A percentile compares a stretch with the other conserved stretches of the same genome.
Conservation (phyloP, 352 stramenopile genomes). For the Phytophthora brassicae region DNA sequence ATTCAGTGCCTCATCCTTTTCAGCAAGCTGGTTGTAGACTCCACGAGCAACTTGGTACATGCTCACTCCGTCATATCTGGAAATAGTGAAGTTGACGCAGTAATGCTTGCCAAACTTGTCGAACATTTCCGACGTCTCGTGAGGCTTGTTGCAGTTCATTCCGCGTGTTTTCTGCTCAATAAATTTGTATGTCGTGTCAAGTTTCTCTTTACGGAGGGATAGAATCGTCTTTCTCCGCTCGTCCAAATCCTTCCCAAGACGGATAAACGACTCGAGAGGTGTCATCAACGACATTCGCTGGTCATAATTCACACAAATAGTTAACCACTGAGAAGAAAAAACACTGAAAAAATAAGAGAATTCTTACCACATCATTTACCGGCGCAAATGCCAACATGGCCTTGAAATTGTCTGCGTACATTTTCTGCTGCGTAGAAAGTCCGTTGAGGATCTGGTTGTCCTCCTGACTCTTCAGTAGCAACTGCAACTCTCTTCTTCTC, state of each 20-base stretch:
- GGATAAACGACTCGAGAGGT: slow-evolving; percentile 74
- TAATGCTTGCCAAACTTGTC: slow-evolving; percentile 80
- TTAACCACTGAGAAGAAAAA: slow-evolving; percentile 4
- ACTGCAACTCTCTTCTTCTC: slow-evolving; percentile 39
- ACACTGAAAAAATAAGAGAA: neutral
- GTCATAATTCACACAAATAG: neutral
- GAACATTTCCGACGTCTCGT: slow-evolving; percentile 72
- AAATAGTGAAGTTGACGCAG: slow-evolving; percentile 68
- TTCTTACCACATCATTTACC: slow-evolving; percentile 55
- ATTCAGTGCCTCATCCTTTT: slow-evolving; percentile 53
- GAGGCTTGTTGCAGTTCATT: slow-evolving; percentile 49
- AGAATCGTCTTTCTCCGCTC: slow-evolving; percentile 56
- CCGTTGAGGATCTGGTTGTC: slow-evolving; percentile 51
- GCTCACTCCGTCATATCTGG: slow-evolving; percentile 63
- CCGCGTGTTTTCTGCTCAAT: slow-evolving; percentile 65
- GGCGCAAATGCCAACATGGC: slow-evolving; percentile 66
- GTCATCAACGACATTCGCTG: slow-evolving; percentile 72
- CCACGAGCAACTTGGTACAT: slow-evolving; percentile 57
- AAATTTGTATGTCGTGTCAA: slow-evolving; percentile 78
- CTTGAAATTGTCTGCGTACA: slow-evolving; percentile 71
- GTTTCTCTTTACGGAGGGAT: slow-evolving; percentile 61
- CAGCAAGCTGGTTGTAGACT: slow-evolving; percentile 69
- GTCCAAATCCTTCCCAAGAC: slow-evolving; percentile 44
- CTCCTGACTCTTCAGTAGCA: slow-evolving; percentile 39
- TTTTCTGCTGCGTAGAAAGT: slow-evolving; percentile 55